A percentile compares a stretch with the other conserved stretches of the same genome.
phyloP scores from a whole-genome alignment of 2,329 filamentous ascomycete species.

The Ophiostoma perfectum region DNA sequence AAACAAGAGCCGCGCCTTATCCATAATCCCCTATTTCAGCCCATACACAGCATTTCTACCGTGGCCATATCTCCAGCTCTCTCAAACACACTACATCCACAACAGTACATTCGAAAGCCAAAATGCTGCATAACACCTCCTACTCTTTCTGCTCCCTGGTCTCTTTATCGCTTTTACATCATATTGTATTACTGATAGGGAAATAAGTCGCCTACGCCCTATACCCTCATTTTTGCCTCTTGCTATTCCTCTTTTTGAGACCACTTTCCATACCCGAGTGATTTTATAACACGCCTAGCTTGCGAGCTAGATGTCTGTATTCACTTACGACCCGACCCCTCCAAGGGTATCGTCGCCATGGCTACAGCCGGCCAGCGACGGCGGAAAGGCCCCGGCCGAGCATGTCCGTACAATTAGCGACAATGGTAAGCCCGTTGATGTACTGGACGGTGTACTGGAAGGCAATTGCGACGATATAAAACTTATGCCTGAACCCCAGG shows the following conservation, averaged over 20 bases:
- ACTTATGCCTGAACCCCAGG: slow-evolving; percentile 83
- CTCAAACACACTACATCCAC: neutral
- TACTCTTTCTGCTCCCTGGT: slow-evolving; percentile 5
- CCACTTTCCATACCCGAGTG: neutral
- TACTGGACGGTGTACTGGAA: slow-evolving; percentile 29
- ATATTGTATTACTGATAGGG: slow-evolving; percentile 8
- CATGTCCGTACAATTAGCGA: neutral
- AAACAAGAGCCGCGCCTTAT: neutral
- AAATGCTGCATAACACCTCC: slow-evolving; percentile 22
- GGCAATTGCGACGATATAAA: slow-evolving; percentile 64
- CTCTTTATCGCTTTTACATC: slow-evolving; percentile 16
- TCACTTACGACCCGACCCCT: slow-evolving; percentile 87
- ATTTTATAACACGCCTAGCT: neutral
- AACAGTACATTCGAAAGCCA: slow-evolving; percentile 14
- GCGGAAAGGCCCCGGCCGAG: slow-evolving; percentile 26
- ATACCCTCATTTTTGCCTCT: neutral
- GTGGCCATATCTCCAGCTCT: neutral
- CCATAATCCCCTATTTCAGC: neutral
- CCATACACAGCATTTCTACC: neutral
- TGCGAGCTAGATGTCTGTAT: slow-evolving; percentile 68
- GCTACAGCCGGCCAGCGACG: slow-evolving; percentile 45
- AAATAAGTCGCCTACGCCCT: neutral
- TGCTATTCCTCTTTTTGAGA: too few species aligned
- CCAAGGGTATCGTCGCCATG: slow-evolving; percentile 87
- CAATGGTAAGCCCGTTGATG: slow-evolving; percentile 5